Evolutionary conservation across 306 rosid genomes (phyloP).

Genomic region (Corylus americana): DNA sequence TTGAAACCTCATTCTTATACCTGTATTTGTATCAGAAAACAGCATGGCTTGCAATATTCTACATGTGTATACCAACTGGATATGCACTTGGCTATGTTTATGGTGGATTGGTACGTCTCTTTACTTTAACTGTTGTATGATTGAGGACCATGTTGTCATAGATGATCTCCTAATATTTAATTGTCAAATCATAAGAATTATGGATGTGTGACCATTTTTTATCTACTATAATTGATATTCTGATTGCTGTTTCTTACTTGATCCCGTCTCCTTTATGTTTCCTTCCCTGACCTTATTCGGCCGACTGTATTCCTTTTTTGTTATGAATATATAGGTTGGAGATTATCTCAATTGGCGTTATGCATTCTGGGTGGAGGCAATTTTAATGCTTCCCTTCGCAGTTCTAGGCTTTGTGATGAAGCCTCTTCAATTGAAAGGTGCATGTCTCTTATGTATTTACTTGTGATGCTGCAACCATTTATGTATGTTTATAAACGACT

Average conservation of each 20-base stretch:
- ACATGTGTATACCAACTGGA: slow-evolving; percentile 88
- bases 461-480: slow-evolving; percentile 17
- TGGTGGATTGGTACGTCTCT: slow-evolving; percentile 75
- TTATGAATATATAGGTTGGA: slow-evolving; percentile 60
- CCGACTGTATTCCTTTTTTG: neutral
- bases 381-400: slow-evolving; percentile 81
- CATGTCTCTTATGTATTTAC: slow-evolving; percentile 22
- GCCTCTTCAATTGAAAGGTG: slow-evolving; percentile 85
- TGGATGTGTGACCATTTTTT: neutral
- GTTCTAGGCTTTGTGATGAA: slow-evolving; percentile 66
- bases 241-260: slow-evolving; percentile 4
- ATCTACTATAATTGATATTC: slow-evolving; percentile 9
- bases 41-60: slow-evolving; percentile 69
- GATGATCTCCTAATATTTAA: neutral
- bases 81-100: slow-evolving; percentile 80
- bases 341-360: slow-evolving; percentile 60
- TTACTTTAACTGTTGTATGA: neutral
- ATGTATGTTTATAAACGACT: slow-evolving; percentile 24
- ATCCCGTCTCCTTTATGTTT: slow-evolving; percentile 6
- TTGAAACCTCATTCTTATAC: slow-evolving; percentile 28
- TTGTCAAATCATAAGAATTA: neutral
- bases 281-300: slow-evolving; percentile 7
- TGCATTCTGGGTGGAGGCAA: slow-evolving; percentile 73
- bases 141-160: neutral
- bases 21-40: slow-evolving; percentile 59